phyloP scores from a whole-genome alignment of 1,284 basidiomycete genomes.

The Leccinum subrobustum region DNA sequence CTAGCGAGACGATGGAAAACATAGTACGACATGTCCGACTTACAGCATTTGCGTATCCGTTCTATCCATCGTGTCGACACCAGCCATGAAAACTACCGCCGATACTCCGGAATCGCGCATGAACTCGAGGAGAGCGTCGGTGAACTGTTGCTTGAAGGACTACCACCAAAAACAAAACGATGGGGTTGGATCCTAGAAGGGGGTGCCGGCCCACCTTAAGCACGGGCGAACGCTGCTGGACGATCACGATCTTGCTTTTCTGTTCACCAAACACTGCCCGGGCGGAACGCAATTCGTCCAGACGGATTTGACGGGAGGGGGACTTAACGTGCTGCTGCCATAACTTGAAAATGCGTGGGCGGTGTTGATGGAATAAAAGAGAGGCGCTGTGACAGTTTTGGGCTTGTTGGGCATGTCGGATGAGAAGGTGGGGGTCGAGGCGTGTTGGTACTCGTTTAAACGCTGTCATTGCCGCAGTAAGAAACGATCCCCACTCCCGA shows the following conservation, averaged over 20 bases:
- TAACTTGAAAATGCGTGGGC: too few species aligned
- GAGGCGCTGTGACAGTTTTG: too few species aligned
- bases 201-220: constrained; percentile 51
- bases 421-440: too few species aligned
- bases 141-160: constrained; percentile 69
- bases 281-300: neutral
- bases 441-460: too few species aligned
- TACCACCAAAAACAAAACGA: constrained; percentile 29
- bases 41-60: constrained; percentile 77
- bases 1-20: constrained; percentile 34
- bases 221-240: constrained; percentile 77
- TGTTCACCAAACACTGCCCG: constrained; percentile 62
- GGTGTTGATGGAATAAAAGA: too few species aligned
- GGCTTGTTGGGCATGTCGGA: too few species aligned
- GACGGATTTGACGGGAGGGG: neutral
- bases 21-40: constrained; percentile 28
- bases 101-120: constrained; percentile 47
- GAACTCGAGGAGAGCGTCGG: constrained; percentile 55
- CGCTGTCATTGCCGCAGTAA: too few species aligned
- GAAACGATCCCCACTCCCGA: too few species aligned
- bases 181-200: neutral
- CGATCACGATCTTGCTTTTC: constrained; percentile 48
- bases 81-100: constrained; percentile 62
- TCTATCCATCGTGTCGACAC: constrained; percentile 71
- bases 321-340: too few species aligned